Percentiles rank a stretch among this genome's conserved stretches.
Evolutionary conservation across 2,329 filamentous ascomycete species (phyloP).

Genomic region (Blastomyces gilchristii): DNA sequence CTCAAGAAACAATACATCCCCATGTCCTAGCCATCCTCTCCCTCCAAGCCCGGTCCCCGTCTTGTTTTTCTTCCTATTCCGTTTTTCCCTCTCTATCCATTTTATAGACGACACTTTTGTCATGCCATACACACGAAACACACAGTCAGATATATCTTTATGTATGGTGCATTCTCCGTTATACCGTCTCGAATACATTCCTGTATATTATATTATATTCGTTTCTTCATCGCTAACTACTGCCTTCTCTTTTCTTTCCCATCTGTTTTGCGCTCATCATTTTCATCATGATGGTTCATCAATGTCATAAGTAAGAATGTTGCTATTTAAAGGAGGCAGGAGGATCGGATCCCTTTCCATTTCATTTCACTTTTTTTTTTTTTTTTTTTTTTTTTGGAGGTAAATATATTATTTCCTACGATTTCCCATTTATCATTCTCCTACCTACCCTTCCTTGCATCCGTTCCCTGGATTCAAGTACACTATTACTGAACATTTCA

Average conservation of each 20-base stretch:
- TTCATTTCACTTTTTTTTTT: too few relatives aligned
- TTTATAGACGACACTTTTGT: not conserved
- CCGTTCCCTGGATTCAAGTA: too few relatives aligned
- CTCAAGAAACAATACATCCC: not conserved
- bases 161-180: not conserved
- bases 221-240: not conserved
- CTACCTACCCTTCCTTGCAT: too few relatives aligned
- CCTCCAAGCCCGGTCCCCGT: not conserved
- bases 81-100: not conserved
- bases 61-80: not conserved
- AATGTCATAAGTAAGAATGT: not conserved
- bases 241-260: not conserved
- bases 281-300: not conserved
- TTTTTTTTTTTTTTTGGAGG: too few relatives aligned
- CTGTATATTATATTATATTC: slow-evolving; percentile 3
- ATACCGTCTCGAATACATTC: not conserved
- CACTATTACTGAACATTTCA: too few relatives aligned
- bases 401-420: too few relatives aligned
- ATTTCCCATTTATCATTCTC: too few relatives aligned
- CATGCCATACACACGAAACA: slow-evolving; percentile 2
- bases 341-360: too few relatives aligned
- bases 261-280: not conserved
- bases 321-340: not conserved
- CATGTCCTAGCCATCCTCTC: not conserved
- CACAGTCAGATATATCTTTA: not conserved